phyloP scores from a whole-genome alignment of 208 protist genomes.

The Leishmania arabica region DNA sequence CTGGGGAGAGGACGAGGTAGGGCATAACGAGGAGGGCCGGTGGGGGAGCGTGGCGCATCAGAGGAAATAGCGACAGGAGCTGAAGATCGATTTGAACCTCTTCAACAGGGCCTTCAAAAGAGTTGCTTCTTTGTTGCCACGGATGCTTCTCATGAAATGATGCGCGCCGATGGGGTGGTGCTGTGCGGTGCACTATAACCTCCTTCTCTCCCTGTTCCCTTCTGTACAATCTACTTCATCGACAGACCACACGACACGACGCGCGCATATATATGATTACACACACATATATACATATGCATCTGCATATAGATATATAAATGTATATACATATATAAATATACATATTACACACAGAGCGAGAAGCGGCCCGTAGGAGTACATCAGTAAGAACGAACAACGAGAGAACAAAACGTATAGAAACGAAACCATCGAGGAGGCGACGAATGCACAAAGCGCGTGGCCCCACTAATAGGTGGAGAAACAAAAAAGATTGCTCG shows the following conservation, averaged over 20 bases:
- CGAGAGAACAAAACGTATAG: too few relatives aligned
- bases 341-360: too few relatives aligned
- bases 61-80: neutral
- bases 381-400: too few relatives aligned
- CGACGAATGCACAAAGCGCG: too few relatives aligned
- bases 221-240: neutral
- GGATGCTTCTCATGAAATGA: neutral
- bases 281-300: neutral
- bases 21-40: neutral
- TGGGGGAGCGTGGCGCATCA: neutral
- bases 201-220: neutral
- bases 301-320: too few relatives aligned
- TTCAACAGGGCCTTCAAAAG: neutral
- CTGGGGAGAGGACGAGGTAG: neutral
- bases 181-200: neutral
- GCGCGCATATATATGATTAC: neutral
- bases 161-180: neutral
- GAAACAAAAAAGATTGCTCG: too few relatives aligned
- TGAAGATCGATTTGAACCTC: neutral
- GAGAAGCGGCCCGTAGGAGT: too few relatives aligned
- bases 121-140: neutral
- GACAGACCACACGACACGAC: neutral
- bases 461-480: too few relatives aligned
- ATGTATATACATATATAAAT: too few relatives aligned
- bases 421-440: too few relatives aligned